Evolutionary conservation across 441 rosid genomes (phyloP).

Genomic region (Corymbia citriodora): DNA sequence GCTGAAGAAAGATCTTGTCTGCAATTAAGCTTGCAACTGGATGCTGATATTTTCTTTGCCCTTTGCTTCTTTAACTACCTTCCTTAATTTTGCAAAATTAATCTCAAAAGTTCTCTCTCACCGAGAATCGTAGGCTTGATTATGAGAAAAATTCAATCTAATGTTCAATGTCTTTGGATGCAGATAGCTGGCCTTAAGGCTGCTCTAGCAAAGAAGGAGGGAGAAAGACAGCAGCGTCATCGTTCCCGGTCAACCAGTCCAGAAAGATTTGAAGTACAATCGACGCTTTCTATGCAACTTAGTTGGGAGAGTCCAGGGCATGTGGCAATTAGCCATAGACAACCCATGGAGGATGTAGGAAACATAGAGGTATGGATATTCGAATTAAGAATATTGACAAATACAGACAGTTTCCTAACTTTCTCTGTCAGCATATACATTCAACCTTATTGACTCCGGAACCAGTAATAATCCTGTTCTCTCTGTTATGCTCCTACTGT

Average conservation of each 20-base stretch:
- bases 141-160: neutral
- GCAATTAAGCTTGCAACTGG: neutral
- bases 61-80: neutral
- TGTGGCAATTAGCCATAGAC: constrained; percentile 18
- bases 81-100: neutral
- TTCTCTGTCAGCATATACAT: neutral
- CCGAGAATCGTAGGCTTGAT: neutral
- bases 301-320: constrained; percentile 33
- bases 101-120: neutral
- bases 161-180: neutral
- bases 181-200: constrained; percentile 58
- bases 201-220: constrained; percentile 49
- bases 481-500: neutral
- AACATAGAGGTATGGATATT: constrained; percentile 39
- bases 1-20: neutral
- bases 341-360: constrained; percentile 27
- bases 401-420: neutral
- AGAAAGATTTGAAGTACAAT: constrained; percentile 28
- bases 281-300: constrained; percentile 36
- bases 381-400: neutral
- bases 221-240: constrained; percentile 27
- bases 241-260: constrained; percentile 29
- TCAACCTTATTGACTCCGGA: neutral
- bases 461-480: neutral
- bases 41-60: neutral